Percentiles rank a stretch among this genome's conserved stretches.
Conservation (phyloP, 352 stramenopile species). For the Pythium grandisporangium region DNA sequence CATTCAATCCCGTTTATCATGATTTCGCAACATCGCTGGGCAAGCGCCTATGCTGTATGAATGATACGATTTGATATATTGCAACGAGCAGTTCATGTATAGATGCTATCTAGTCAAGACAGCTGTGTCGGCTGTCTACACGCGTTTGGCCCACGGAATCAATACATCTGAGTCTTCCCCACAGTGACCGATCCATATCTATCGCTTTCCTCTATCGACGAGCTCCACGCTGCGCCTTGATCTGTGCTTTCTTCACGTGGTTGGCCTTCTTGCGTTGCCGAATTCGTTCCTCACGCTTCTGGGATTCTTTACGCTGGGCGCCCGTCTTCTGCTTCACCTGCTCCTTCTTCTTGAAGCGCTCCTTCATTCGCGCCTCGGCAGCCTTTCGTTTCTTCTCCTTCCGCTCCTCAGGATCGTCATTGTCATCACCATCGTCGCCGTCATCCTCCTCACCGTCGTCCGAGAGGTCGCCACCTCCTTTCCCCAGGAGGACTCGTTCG, state of each 20-base stretch:
- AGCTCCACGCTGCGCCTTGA: conserved; percentile 30
- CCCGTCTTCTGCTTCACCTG: conserved; percentile 57
- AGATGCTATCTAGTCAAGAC: no score
- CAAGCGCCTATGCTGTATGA: no score
- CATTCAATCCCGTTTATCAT: no score
- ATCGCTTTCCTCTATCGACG: conserved; percentile 3
- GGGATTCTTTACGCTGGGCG: conserved; percentile 59
- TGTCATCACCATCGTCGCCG: conserved; percentile 10
- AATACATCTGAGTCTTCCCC: no score
- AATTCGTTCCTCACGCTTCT: conserved; percentile 78
- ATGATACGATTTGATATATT: no score
- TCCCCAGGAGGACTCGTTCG: conserved; percentile 64
- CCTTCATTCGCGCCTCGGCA: conserved; percentile 62
- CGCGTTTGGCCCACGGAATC: no score
- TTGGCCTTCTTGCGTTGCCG: conserved; percentile 71
- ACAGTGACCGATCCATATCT: no score
- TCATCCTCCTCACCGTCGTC: conserved; percentile 19
- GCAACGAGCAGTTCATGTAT: no score
- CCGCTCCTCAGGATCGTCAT: conserved; percentile 5
- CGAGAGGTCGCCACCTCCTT: conserved; percentile 22
- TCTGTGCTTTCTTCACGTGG: conserved; percentile 50
- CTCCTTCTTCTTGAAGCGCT: conserved; percentile 83
- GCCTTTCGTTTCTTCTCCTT: conserved; percentile 51
- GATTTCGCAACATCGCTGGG: no score
- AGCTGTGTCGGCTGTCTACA: no score